These are phyloP conservation scores for Protea cynaroides DNA, from an alignment of 164 flowering plant species.

Conservation along the genomic window DNA sequence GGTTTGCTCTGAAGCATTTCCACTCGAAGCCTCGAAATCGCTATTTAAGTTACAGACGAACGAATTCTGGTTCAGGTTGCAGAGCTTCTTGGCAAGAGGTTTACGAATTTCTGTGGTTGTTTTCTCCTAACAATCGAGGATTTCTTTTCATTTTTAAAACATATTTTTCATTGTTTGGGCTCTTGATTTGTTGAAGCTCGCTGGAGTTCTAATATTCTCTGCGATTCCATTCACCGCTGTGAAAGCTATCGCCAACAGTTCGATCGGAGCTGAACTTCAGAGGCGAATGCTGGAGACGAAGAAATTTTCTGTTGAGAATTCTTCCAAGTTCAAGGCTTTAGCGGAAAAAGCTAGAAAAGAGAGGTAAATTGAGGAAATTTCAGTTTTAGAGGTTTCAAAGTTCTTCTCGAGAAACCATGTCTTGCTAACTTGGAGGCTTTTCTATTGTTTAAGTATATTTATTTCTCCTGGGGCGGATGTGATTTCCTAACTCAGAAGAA, in stretches of 20 bases:
- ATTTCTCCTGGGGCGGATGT: too few species aligned
- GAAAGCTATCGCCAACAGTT: slow-evolving; percentile 85
- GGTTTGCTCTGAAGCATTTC: neutral
- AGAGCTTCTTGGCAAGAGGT: slow-evolving; percentile 50
- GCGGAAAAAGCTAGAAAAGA: slow-evolving; percentile 53
- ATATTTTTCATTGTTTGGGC: neutral
- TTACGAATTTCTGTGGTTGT: neutral
- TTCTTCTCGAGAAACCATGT: neutral
- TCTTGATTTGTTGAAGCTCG: slow-evolving; percentile 39
- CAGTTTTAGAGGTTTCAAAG: neutral
- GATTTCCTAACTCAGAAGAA: too few species aligned
- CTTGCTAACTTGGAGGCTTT: too few species aligned
- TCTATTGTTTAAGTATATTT: too few species aligned
- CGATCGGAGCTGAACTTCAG: slow-evolving; percentile 67
- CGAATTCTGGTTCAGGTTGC: slow-evolving; percentile 15
- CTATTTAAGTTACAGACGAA: neutral
- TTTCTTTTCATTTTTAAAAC: neutral
- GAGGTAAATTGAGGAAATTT: slow-evolving; percentile 35
- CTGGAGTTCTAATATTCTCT: slow-evolving; percentile 82
- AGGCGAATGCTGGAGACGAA: slow-evolving; percentile 59
- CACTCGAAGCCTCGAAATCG: slow-evolving; percentile 3
- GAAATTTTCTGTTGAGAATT: slow-evolving; percentile 39
- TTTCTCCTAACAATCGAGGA: neutral
- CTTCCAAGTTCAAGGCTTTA: slow-evolving; percentile 45
- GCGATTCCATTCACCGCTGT: slow-evolving; percentile 95